phyloP scores from a whole-genome alignment of 805 yeast species.

The Osmozyma mogii region DNA sequence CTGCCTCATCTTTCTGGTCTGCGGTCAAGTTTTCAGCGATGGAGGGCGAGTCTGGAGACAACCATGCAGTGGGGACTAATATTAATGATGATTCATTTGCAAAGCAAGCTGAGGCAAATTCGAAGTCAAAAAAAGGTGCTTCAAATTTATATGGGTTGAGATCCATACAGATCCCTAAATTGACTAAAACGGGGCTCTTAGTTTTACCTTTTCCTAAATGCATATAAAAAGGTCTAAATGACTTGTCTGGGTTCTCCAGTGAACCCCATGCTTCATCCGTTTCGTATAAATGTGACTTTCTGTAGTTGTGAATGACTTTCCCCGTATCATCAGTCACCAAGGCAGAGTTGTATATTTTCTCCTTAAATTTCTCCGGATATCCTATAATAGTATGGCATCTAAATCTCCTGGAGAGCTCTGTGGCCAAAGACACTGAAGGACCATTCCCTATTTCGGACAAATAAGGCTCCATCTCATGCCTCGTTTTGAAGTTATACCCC shows the following conservation, averaged over 20 bases:
- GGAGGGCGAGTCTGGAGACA: slow-evolving; percentile 44
- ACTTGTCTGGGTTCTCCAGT: slow-evolving; percentile 48
- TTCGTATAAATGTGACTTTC: slow-evolving; percentile 69
- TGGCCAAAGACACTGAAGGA: slow-evolving; percentile 50
- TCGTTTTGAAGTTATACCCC: slow-evolving; percentile 62
- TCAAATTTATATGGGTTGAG: slow-evolving; percentile 77
- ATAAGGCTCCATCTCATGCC: slow-evolving; percentile 46
- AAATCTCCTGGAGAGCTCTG: slow-evolving; percentile 38
- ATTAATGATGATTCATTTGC: slow-evolving; percentile 45
- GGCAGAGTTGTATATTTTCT: slow-evolving; percentile 60
- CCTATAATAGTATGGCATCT: slow-evolving; percentile 70
- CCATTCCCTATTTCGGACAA: slow-evolving; percentile 43
- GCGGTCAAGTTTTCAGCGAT: slow-evolving; percentile 11
- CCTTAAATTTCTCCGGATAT: slow-evolving; percentile 56
- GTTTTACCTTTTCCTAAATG: slow-evolving; percentile 20
- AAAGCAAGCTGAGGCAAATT: slow-evolving; percentile 52
- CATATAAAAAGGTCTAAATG: slow-evolving; percentile 47
- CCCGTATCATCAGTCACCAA: slow-evolving; percentile 57
- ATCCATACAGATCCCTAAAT: slow-evolving; percentile 92
- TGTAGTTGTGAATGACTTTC: slow-evolving; percentile 50
- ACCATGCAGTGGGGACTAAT: slow-evolving; percentile 85
- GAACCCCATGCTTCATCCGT: slow-evolving; percentile 82
- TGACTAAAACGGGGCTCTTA: slow-evolving; percentile 24
- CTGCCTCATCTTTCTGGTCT: slow-evolving; percentile 1
- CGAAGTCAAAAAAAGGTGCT: slow-evolving; percentile 71